phyloP scores from a whole-genome alignment of 306 rosid species.

The Bauhinia variegata region DNA sequence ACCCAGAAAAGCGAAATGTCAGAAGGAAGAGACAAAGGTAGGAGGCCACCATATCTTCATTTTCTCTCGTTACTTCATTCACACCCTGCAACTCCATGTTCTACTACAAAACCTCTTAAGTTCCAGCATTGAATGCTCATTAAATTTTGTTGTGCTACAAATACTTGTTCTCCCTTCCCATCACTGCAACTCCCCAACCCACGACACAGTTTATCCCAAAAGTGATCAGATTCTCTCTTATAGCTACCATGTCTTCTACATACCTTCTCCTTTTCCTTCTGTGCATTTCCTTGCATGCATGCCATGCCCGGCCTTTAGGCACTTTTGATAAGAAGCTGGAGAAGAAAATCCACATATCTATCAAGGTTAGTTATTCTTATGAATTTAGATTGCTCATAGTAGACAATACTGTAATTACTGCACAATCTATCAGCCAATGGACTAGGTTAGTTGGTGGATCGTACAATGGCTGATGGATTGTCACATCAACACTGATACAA shows the following conservation, averaged over 20 bases:
- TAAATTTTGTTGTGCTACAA: constrained; percentile 29
- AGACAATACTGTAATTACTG: too few relatives aligned
- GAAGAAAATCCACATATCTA: constrained; percentile 34
- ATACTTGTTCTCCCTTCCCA: constrained; percentile 32
- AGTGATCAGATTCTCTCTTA: constrained; percentile 1
- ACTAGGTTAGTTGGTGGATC: too few relatives aligned
- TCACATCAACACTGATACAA: too few relatives aligned
- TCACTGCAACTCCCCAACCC: constrained; percentile 27
- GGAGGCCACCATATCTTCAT: constrained; percentile 52
- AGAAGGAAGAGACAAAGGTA: constrained; percentile 41
- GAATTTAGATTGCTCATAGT: background rate
- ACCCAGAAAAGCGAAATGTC: constrained; percentile 54
- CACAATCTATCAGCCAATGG: too few relatives aligned
- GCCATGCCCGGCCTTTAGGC: constrained; percentile 49
- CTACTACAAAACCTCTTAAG: constrained; percentile 43
- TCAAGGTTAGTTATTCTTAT: constrained; percentile 41
- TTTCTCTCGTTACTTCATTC: constrained; percentile 46
- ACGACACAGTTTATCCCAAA: constrained; percentile 12
- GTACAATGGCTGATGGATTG: too few relatives aligned
- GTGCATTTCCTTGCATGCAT: constrained; percentile 68
- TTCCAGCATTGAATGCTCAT: constrained; percentile 61
- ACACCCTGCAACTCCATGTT: constrained; percentile 65
- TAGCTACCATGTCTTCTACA: constrained; percentile 55
- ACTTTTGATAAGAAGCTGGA: constrained; percentile 32
- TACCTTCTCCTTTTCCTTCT: constrained; percentile 51